phyloP scores from a whole-genome alignment of 805 yeast genomes.

The Wickerhamomyces canadensis region DNA sequence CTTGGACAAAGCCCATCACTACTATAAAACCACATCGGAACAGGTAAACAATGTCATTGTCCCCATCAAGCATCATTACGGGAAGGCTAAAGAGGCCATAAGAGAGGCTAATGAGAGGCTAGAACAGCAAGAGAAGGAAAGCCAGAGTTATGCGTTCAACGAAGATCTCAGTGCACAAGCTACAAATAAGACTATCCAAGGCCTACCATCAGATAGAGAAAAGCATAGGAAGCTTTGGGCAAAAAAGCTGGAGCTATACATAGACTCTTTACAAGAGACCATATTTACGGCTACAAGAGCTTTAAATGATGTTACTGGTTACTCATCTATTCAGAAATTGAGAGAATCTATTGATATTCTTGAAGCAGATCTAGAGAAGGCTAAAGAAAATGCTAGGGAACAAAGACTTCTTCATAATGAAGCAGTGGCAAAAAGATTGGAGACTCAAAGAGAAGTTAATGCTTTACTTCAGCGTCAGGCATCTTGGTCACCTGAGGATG shows the following conservation, averaged over 20 bases:
- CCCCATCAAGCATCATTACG: slow-evolving; percentile 17
- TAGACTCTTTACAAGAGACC: slow-evolving; percentile 52
- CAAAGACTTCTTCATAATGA: slow-evolving; percentile 48
- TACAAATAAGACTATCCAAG: slow-evolving; percentile 24
- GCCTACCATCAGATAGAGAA: slow-evolving; percentile 43
- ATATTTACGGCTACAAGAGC: slow-evolving; percentile 58
- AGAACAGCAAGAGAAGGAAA: slow-evolving; percentile 31
- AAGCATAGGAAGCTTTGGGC: slow-evolving; percentile 34
- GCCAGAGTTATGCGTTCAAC: slow-evolving; percentile 30
- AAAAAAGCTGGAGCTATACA: slow-evolving; percentile 40
- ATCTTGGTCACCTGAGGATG: slow-evolving; percentile 72
- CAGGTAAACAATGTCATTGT: slow-evolving; percentile 9
- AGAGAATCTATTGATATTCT: slow-evolving; percentile 51
- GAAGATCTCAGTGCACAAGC: slow-evolving; percentile 27
- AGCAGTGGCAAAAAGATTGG: slow-evolving; percentile 59
- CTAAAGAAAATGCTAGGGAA: slow-evolving; percentile 41
- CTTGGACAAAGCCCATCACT: slow-evolving; percentile 13
- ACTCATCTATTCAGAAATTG: slow-evolving; percentile 69
- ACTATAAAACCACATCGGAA: slow-evolving; percentile 12
- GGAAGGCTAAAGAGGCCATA: slow-evolving; percentile 30
- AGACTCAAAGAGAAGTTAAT: slow-evolving; percentile 79
- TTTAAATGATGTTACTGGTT: slow-evolving; percentile 89
- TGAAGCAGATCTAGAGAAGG: slow-evolving; percentile 46
- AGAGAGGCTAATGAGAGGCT: slow-evolving; percentile 31
- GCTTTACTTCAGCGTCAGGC: slow-evolving; percentile 82